phyloP scores from a whole-genome alignment of 768 basidiomycete species.

The Trametes sanguinea region DNA sequence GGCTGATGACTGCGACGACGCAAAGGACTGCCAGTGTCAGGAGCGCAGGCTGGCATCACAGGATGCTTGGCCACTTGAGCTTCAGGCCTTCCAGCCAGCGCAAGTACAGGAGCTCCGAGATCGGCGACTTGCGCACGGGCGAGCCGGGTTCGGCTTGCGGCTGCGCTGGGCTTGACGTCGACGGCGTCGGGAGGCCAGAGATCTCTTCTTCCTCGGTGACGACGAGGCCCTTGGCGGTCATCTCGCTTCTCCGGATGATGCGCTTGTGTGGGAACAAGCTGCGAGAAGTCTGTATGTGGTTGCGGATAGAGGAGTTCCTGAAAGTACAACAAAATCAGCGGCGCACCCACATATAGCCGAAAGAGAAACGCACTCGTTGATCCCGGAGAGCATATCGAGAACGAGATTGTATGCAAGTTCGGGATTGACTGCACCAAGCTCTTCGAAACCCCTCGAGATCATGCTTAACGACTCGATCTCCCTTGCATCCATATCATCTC shows the following conservation, averaged over 20 bases:
- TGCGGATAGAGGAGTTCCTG: slow-evolving; percentile 77
- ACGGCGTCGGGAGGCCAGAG: slow-evolving; percentile 46
- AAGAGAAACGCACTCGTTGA: slow-evolving; percentile 75
- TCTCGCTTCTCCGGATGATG: slow-evolving; percentile 76
- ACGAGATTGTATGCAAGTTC: slow-evolving; percentile 86
- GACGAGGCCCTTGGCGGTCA: slow-evolving; percentile 81
- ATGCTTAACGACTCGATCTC: slow-evolving; percentile 89
- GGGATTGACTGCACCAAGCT: slow-evolving; percentile 81
- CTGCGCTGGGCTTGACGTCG: slow-evolving; percentile 32
- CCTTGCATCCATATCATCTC: slow-evolving; percentile 84
- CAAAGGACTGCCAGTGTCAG: neutral
- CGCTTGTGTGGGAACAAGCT: slow-evolving; percentile 81
- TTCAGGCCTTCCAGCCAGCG: slow-evolving; percentile 93
- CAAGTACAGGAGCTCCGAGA: slow-evolving; percentile 95
- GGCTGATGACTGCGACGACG: neutral
- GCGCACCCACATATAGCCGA: neutral
- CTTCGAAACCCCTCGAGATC: slow-evolving; percentile 86
- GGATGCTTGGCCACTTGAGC: slow-evolving; percentile 85
- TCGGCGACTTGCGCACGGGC: slow-evolving; percentile 74
- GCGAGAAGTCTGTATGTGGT: slow-evolving; percentile 81
- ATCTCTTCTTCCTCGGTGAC: slow-evolving; percentile 84
- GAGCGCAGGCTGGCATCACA: slow-evolving; percentile 28
- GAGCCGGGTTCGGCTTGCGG: slow-evolving; percentile 39
- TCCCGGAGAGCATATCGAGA: slow-evolving; percentile 84
- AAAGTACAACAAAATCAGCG: neutral